phyloP scores from a whole-genome alignment of 305 asterid species.

The Fraxinus sp. region DNA sequence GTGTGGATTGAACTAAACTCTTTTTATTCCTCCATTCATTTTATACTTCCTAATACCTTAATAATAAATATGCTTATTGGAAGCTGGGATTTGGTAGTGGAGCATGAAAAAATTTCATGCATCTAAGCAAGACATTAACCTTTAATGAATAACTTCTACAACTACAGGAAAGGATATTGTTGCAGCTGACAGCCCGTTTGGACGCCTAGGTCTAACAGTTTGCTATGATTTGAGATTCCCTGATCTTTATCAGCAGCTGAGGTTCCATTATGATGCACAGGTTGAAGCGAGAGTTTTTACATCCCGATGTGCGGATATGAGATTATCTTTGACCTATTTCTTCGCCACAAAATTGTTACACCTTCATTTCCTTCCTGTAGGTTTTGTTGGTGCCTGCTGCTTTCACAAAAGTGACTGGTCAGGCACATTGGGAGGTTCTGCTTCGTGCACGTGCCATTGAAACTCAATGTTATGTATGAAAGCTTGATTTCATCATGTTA shows the following conservation, averaged over 20 bases:
- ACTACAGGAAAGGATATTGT: constrained; percentile 56
- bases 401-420: constrained; percentile 80
- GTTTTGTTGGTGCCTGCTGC: constrained; percentile 88
- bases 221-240: constrained; percentile 95
- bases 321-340: background rate
- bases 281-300: constrained; percentile 19
- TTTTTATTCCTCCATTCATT: background rate
- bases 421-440: constrained; percentile 91
- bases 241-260: constrained; percentile 77
- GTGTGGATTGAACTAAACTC: background rate
- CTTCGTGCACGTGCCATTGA: constrained; percentile 97
- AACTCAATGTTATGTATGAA: constrained; percentile 84
- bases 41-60: background rate
- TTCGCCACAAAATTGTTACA: background rate
- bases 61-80: background rate
- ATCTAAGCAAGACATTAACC: background rate
- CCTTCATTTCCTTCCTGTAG: constrained; percentile 26
- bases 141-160: constrained; percentile 18
- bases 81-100: background rate
- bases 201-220: constrained; percentile 76
- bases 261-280: constrained; percentile 74
- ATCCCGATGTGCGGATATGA: background rate
- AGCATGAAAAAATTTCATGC: background rate
- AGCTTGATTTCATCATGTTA: background rate
- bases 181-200: constrained; percentile 74